phyloP scores from a whole-genome alignment of 1,284 basidiomycete genomes.

The Sporisorium exsertum region DNA sequence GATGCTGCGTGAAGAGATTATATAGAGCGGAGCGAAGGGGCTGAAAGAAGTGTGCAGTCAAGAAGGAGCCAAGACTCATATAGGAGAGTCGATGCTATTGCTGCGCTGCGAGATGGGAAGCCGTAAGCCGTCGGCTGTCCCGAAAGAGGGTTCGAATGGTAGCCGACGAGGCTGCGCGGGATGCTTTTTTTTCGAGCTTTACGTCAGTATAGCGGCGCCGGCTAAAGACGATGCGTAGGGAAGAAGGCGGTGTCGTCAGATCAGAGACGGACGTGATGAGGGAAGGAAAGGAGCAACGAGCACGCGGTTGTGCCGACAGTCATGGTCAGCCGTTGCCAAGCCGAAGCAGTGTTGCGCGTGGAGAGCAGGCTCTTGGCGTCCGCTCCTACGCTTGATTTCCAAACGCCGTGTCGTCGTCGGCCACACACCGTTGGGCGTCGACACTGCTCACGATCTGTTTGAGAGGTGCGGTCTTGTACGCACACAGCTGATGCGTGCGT shows the following conservation, averaged over 20 bases:
- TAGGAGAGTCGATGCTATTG: neutral
- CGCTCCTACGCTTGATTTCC: neutral
- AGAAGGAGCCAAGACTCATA: neutral
- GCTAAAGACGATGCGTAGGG: neutral
- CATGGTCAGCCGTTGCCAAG: constrained; percentile 10
- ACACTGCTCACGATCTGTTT: neutral
- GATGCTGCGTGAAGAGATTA: neutral
- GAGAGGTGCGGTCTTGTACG: neutral
- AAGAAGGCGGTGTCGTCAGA: constrained; percentile 11
- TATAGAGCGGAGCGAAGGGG: neutral
- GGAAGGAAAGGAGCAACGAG: neutral
- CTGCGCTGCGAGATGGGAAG: neutral
- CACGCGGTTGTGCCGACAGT: neutral
- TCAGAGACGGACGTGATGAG: constrained; percentile 1
- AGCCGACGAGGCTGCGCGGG: neutral
- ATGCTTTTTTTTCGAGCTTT: neutral
- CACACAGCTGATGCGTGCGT: no score
- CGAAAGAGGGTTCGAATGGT: neutral
- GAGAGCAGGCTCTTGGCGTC: constrained; percentile 15
- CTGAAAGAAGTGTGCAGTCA: neutral
- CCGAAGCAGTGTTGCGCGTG: constrained; percentile 2
- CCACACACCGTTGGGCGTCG: neutral
- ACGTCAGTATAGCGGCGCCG: constrained; percentile 6
- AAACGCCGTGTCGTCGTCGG: constrained; percentile 1
- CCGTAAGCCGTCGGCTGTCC: constrained; percentile 1